These are phyloP conservation scores for Candida ipomoeae DNA, from an alignment of 805 yeast genomes.

Conservation along the genomic window DNA sequence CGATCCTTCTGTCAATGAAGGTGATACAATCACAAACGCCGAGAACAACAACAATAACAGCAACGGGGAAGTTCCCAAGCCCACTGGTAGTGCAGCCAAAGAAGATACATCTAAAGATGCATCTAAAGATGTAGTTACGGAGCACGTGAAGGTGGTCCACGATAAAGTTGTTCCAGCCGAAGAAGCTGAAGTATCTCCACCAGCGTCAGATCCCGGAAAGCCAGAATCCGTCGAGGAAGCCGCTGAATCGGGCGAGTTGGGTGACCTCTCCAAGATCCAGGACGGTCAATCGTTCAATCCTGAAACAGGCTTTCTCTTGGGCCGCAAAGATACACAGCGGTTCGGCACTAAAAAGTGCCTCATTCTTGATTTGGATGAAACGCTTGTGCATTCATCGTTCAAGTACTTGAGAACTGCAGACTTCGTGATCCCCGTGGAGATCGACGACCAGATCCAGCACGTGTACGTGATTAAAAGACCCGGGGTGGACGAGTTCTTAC, in stretches of 20 bases:
- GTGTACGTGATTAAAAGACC: slow-evolving; percentile 97
- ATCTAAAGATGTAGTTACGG: neutral
- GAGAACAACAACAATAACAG: slow-evolving; percentile 19
- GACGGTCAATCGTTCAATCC: slow-evolving; percentile 67
- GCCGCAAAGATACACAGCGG: slow-evolving; percentile 43
- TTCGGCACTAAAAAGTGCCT: slow-evolving; percentile 74
- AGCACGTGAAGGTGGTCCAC: neutral
- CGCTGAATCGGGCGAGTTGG: neutral
- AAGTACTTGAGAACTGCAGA: slow-evolving; percentile 90
- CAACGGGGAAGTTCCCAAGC: neutral
- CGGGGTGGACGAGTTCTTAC: slow-evolving; percentile 92
- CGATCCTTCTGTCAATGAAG: slow-evolving; percentile 37
- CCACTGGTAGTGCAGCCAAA: too few relatives aligned
- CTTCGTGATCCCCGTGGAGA: slow-evolving; percentile 95
- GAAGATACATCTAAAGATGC: too few relatives aligned
- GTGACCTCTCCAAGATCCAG: slow-evolving; percentile 59
- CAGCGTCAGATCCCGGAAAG: neutral
- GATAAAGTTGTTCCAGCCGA: neutral
- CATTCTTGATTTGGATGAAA: slow-evolving; percentile 90
- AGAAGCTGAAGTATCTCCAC: neutral
- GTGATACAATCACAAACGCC: slow-evolving; percentile 39
- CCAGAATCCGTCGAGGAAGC: neutral
- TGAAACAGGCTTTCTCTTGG: slow-evolving; percentile 60
- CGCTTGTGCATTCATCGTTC: slow-evolving; percentile 92
- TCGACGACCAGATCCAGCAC: slow-evolving; percentile 86